phyloP scores from a whole-genome alignment of 164 flowering plant genomes.

The Berberis thunbergii region DNA sequence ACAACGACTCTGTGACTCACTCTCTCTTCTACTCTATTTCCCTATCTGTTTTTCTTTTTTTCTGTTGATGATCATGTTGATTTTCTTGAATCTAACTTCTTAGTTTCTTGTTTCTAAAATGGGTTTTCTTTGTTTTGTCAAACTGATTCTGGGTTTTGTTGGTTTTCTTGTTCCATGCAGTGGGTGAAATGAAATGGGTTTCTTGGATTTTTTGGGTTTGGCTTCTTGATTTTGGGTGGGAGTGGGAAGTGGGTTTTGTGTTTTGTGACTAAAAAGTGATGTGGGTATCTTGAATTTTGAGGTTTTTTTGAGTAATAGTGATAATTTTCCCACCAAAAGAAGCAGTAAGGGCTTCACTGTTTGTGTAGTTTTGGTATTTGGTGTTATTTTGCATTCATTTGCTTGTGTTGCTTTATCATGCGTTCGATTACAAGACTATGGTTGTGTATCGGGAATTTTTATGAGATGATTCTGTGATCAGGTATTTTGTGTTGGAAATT shows the following conservation, averaged over 20 bases:
- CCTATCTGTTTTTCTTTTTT: constrained; percentile 1
- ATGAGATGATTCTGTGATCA: no score
- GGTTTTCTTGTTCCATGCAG: not conserved
- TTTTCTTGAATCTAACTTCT: no score
- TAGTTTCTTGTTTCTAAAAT: no score
- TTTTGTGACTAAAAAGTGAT: constrained; percentile 5
- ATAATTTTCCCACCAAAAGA: not conserved
- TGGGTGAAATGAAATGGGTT: not conserved
- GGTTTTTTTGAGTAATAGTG: not conserved
- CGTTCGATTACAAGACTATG: no score
- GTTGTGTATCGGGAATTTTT: no score
- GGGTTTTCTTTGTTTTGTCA: not conserved
- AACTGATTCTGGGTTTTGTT: not conserved
- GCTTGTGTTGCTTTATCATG: not conserved
- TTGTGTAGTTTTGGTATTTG: not conserved
- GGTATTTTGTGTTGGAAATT: no score
- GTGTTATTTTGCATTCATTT: not conserved
- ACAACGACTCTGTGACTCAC: no score
- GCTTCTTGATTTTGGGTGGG: not conserved
- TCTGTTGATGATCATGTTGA: not conserved
- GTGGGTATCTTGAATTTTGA: constrained; percentile 3
- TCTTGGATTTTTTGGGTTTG: not conserved
- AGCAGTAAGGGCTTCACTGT: not conserved
- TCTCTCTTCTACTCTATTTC: constrained; percentile 11
- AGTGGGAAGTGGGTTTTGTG: constrained; percentile 2